Evolutionary conservation across 345 rosid genomes (phyloP).

Genomic region (Bruguiera gymnorhiza): DNA sequence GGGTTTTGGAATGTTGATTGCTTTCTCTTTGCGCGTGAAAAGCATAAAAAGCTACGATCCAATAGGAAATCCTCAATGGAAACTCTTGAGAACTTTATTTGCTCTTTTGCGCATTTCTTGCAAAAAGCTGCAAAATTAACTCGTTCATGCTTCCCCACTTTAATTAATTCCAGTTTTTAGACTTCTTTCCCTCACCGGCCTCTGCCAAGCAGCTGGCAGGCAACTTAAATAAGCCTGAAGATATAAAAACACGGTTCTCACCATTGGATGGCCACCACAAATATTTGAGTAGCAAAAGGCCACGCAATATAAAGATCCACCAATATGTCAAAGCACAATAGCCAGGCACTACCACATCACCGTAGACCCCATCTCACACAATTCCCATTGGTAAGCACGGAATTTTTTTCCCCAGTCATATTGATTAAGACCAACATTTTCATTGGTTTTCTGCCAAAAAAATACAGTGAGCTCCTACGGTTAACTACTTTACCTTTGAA

Average conservation of each 20-base stretch:
- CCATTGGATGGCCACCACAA: no score
- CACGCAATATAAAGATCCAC: no score
- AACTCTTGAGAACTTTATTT: not conserved
- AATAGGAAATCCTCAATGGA: not conserved
- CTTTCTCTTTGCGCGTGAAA: not conserved
- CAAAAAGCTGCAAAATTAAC: slow-evolving; percentile 9
- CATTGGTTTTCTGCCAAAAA: slow-evolving; percentile 11
- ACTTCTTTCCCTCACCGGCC: not conserved
- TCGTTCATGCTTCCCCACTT: not conserved
- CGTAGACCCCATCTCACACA: no score
- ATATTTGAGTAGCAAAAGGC: no score
- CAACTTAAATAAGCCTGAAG: no score
- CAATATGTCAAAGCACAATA: no score
- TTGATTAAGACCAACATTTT: not conserved
- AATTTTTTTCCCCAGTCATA: not conserved
- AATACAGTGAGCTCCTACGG: no score
- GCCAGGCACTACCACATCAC: no score
- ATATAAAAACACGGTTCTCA: no score
- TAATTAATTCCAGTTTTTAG: not conserved
- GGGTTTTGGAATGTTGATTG: slow-evolving; percentile 13
- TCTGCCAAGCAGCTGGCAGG: no score
- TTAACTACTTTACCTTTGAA: no score
- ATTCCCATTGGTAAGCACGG: not conserved
- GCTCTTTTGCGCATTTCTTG: not conserved
- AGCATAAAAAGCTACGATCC: slow-evolving; percentile 12